Percentiles rank a stretch among this genome's conserved stretches.
These are phyloP conservation scores for Pleurotus cornucopiae DNA, from an alignment of 768 basidiomycete genomes.

Conservation along the genomic window DNA sequence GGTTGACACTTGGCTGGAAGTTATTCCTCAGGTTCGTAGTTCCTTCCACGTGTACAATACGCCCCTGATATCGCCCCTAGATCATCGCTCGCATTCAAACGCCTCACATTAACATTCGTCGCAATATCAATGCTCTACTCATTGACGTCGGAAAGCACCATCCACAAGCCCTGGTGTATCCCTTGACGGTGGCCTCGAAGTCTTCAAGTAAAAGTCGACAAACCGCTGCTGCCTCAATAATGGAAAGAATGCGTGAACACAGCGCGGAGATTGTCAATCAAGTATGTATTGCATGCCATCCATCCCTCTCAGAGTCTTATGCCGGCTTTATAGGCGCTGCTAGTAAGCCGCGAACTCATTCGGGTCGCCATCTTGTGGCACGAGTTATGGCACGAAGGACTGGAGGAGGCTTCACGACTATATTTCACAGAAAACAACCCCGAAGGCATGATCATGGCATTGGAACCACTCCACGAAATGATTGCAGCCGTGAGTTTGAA, in stretches of 20 bases:
- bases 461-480: constrained; percentile 91
- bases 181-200: constrained; percentile 93
- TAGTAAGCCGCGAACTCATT: constrained; percentile 93
- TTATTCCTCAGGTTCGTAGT: constrained; percentile 84
- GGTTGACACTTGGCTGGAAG: constrained; percentile 98
- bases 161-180: constrained; percentile 95
- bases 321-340: constrained; percentile 48
- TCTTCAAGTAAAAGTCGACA: constrained; percentile 83
- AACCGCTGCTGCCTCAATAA: constrained; percentile 80
- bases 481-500: constrained; percentile 70
- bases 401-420: constrained; percentile 94
- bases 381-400: constrained; percentile 96
- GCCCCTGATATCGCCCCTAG: constrained; percentile 33
- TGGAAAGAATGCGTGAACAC: constrained; percentile 92
- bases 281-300: constrained; percentile 29
- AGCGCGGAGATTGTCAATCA: constrained; percentile 85
- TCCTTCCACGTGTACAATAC: not conserved
- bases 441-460: constrained; percentile 90
- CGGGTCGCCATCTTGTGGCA: constrained; percentile 99
- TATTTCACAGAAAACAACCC: constrained; percentile 98
- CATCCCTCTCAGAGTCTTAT: no score
- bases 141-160: constrained; percentile 94
- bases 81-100: constrained; percentile 99
- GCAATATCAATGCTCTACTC: constrained; percentile 84
- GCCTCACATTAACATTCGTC: constrained; percentile 78